Evolutionary conservation across 495 filamentous ascomycete species (phyloP).

Genomic region (Glarea lozoyensis): DNA sequence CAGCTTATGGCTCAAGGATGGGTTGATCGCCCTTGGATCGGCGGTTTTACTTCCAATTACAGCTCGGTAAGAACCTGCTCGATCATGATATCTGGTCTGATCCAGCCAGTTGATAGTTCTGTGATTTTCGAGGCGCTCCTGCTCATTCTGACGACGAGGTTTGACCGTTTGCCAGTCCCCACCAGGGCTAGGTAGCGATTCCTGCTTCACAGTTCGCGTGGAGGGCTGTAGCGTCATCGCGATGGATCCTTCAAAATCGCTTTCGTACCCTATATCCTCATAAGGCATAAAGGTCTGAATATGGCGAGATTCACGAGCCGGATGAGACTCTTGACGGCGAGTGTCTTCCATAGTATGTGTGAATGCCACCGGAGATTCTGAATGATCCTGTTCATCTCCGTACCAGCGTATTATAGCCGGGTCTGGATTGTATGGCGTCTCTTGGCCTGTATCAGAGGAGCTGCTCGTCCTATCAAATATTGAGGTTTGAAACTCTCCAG

Average conservation of each 20-base stretch:
- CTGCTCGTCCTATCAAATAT: constrained; percentile 68
- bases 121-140: constrained; percentile 24
- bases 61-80: constrained; percentile 38
- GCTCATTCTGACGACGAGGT: constrained; percentile 19
- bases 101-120: constrained; percentile 33
- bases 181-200: constrained; percentile 15
- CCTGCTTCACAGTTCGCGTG: constrained; percentile 9
- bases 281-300: too few species aligned
- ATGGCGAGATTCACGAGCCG: too few species aligned
- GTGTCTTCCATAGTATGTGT: constrained; percentile 10
- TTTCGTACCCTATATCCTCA: constrained; percentile 21
- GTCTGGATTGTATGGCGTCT: constrained; percentile 16
- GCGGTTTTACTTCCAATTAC: too few species aligned
- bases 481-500: constrained; percentile 42
- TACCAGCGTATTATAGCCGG: constrained; percentile 11
- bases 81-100: constrained; percentile 35
- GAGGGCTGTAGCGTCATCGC: constrained; percentile 17
- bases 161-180: constrained; percentile 21
- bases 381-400: constrained; percentile 8
- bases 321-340: not conserved
- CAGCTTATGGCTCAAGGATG: constrained; percentile 27
- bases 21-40: constrained; percentile 36
- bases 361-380: constrained; percentile 15
- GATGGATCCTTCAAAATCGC: constrained; percentile 16
- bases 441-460: constrained; percentile 40